phyloP scores from a whole-genome alignment of 495 filamentous ascomycete species.

The Neurospora africana region DNA sequence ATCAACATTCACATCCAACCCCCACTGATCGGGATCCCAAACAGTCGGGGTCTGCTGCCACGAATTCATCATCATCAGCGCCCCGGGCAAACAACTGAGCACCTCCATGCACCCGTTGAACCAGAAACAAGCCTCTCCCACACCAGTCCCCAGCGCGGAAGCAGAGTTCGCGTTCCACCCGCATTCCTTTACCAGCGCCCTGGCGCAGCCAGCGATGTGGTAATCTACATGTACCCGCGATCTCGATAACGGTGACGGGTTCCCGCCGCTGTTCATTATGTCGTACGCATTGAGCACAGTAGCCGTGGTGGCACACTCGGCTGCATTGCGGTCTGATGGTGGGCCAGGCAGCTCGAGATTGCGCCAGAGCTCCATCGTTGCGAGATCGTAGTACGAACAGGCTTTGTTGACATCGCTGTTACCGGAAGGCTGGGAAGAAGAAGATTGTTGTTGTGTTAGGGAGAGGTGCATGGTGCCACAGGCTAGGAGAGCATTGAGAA shows the following conservation, averaged over 20 bases:
- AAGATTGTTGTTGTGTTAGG: slow-evolving; percentile 55
- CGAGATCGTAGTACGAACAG: slow-evolving; percentile 66
- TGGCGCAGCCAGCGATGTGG: slow-evolving; percentile 68
- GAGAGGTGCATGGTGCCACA: slow-evolving; percentile 78
- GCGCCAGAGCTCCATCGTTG: slow-evolving; percentile 61
- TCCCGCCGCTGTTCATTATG: slow-evolving; percentile 50
- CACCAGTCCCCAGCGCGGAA: slow-evolving; percentile 29
- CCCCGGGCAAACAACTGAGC: slow-evolving; percentile 55
- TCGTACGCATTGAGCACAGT: slow-evolving; percentile 88
- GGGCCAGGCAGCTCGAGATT: slow-evolving; percentile 55
- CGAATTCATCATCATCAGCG: slow-evolving; percentile 20
- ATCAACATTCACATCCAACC: slow-evolving; percentile 69
- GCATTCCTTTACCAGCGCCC: slow-evolving; percentile 84
- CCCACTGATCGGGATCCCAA: slow-evolving; percentile 91
- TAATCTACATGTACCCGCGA: slow-evolving; percentile 27
- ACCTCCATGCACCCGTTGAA: slow-evolving; percentile 85
- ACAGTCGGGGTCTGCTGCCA: slow-evolving; percentile 22
- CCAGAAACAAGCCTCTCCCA: slow-evolving; percentile 92
- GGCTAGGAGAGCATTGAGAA: slow-evolving; percentile 84
- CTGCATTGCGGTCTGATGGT: slow-evolving; percentile 54
- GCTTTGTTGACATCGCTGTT: neutral
- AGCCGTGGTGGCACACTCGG: slow-evolving; percentile 80
- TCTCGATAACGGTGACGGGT: neutral
- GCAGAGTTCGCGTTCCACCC: slow-evolving; percentile 66
- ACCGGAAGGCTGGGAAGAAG: neutral